Base-by-base conservation (phyloP, 805 yeast species). In the Saccharomycopsis selenospora region DNA sequence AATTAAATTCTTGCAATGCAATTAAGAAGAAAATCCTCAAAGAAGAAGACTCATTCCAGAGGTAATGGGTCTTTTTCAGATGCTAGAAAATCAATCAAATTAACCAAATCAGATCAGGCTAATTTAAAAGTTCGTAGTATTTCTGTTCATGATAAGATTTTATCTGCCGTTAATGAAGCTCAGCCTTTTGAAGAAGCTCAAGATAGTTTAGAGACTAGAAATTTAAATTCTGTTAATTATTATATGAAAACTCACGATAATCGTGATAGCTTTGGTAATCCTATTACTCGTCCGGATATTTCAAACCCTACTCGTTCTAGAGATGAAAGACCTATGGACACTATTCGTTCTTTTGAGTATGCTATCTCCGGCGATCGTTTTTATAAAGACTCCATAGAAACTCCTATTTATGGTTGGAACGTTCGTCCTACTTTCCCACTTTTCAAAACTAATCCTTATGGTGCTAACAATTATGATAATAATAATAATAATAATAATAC, bases 241-340 rank as follows among this genome's bases (percentile, higher is more conserved):
- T 8, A 38, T 17, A 26, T 40, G 6, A 30, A 10, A 18, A 23
- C 13, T 2, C 23, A 27, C 22, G 41, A 38, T 5, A 38, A 27
- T 23, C 77, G 76, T 56, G 99, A 93, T 64, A 80, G 87, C 41
- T 91, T 90, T 65, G 99, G 99, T 20, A 77, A 77, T 52, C 79
- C 82, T 4, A 93, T 93, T 58, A 61, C 62, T 2, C 79, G 78
- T 55, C 86, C 95, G 4, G 99, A 93, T 63, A 72, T 84, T 57
- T 88, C 95, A 28, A 93, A 93, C 63, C 99, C 99, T 22, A 82
- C 96, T 3, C 76, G 99, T 59, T 68, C 85, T 17, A 77, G 99
- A 65, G 91, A 90, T 64, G 99, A 93, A 67, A 79, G 99, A 59
- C 99, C 99, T 2, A 70, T 93, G 61, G 99, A 95, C 65, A 93